Conservation (phyloP, 148 eudicot genomes). For the Camellia lanceoleosa region DNA sequence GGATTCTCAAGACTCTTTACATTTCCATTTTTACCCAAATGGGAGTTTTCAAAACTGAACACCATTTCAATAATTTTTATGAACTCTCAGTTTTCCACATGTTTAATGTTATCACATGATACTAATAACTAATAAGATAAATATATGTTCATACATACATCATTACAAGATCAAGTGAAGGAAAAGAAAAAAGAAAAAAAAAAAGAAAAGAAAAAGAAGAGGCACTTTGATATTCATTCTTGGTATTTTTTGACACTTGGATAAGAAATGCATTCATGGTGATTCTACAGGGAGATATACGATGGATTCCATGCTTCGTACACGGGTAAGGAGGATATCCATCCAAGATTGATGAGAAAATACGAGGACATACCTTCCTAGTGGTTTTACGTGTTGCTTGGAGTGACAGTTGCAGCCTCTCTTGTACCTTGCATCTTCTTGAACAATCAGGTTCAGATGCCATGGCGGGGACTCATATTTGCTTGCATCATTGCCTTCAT, state of each 20-base stretch:
- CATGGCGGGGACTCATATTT: slow-evolving; percentile 98
- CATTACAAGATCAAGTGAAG: neutral
- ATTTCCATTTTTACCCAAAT: too few relatives aligned
- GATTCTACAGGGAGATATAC: slow-evolving; percentile 66
- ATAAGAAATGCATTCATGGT: neutral
- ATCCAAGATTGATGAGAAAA: slow-evolving; percentile 75
- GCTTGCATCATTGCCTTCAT: slow-evolving; percentile 73
- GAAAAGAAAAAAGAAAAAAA: neutral
- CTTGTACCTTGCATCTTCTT: slow-evolving; percentile 63
- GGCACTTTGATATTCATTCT: neutral
- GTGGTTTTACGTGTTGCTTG: slow-evolving; percentile 81
- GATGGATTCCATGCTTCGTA: slow-evolving; percentile 64
- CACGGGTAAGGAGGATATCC: slow-evolving; percentile 80
- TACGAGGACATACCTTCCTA: slow-evolving; percentile 92
- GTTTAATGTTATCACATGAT: too few relatives aligned
- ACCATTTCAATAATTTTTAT: neutral
- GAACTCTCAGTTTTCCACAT: too few relatives aligned
- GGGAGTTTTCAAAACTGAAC: neutral
- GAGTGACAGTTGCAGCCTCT: slow-evolving; percentile 51
- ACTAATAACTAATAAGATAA: too few relatives aligned
- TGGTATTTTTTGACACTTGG: neutral
- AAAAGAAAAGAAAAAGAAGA: too few relatives aligned
- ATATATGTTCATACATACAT: too few relatives aligned
- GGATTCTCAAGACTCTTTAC: too few relatives aligned
- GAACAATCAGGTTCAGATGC: slow-evolving; percentile 80